Evolutionary conservation across 768 basidiomycete species (phyloP), one percentile per base, ranked within the genome.

Genomic region (Termitomyces sp.): DNA sequence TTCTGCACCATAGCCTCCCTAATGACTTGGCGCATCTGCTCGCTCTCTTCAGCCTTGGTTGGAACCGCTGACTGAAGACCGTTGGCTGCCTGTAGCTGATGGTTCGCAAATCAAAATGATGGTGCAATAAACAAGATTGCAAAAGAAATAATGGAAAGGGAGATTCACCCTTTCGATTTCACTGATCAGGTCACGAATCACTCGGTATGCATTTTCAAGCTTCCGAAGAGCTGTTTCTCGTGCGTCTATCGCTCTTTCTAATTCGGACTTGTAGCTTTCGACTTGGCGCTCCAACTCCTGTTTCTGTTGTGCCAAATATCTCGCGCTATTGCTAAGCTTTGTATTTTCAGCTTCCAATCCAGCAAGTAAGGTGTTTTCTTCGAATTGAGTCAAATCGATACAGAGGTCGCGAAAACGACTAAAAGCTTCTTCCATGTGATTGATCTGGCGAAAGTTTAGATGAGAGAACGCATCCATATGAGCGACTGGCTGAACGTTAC

Each of bases 181-280:
- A 28, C 73, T 66, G 15, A 80, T 49, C 28, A 82, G 64, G 55
- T 75, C 71, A 38, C 67, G 61, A 52, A 81, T 67, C 14, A 79
- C 71, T 56, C 69, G 74, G 19, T 70, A 65, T 28, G 76, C 66
- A 46, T 74, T 69, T 54, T 46, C 71, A 62, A 75, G 56, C 53
- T 69, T 74, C 26, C 53, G 62, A 42, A 70, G 63, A 4, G 66
- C 65, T 2, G 64, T 68, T 22, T 71, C 67, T 41, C 73, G 66
- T 35, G 71, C 71, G 30, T 61, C 59, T 54, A 75, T 57, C 5
- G 68, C 69, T 19, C 64, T 68, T 6, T 68, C 63, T 34, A 71
- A 40, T 44, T 74, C 70, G 9, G 70, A 66, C 35, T 65, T 61
- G 14, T 63, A 60, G 7, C 54, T 48, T 7, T 65, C 63, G 26